Evolutionary conservation across 106 monocot species (phyloP), one percentile per base, ranked within the genome.

Genomic region (Apostasia shenzhenica): DNA sequence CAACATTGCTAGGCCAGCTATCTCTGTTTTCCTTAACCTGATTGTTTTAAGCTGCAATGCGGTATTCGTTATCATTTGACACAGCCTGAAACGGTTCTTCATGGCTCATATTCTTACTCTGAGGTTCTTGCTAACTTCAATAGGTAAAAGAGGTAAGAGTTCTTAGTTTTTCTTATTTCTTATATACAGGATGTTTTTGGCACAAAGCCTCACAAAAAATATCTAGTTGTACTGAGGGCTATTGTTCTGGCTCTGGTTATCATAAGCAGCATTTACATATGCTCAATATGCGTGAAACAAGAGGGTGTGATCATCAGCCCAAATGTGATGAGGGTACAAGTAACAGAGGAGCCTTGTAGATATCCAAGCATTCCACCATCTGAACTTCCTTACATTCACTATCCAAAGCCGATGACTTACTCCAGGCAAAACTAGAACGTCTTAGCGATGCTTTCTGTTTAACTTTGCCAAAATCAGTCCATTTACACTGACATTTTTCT

Each of bases 231-330:
- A 1, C 64, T 79, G 49, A 69, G 76, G 74, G 80, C 80, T 76
- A 64, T 79, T 54, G 82, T 88, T 57, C 55, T 88, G 50, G 45
- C 55, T 7, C 64, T 88, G 56, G 70, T 70, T 2, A 77, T 84
- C 77, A 73, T 84, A 4, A 76, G 77, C 48, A 69, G 76, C 14
- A 57, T 85, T 14, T 88, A 82, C 55, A 85, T 88, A 12, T 88
- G 67, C 61, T 74, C 57, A 40, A 40, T 88, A 46, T 88, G 79
- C 57, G 37, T 85, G 48, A 82, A 74, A 67, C 86, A 83, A 68
- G 71, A 68, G 3, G 61, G 54, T 12, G 47, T 65, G 38, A 43
- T 57, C 42, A 26, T 41, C 46, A n/a, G 43, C 38, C 61, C 55
- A 2, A 67, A 62, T 51, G 8, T 82, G 37, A 48, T 72, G 66